Base-by-base conservation (phyloP, 768 basidiomycete species). In the Coprinellus micaceus region DNA sequence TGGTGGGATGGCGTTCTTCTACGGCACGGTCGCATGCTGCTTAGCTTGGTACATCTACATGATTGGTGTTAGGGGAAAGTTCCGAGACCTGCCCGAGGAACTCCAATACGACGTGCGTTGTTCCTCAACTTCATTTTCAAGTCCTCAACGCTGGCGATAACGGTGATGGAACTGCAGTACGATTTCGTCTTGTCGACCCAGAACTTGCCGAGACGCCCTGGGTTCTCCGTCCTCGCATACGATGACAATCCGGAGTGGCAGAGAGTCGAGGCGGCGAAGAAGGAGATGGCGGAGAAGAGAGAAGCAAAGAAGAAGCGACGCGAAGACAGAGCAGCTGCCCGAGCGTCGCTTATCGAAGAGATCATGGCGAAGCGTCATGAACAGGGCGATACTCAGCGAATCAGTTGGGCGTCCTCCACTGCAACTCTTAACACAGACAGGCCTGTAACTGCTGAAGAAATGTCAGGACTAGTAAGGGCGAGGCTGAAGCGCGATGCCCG, bases 321-420 rank as follows among this genome's bases (percentile, higher is more conserved):
- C 19, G 36, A 21, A 12, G 36, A 52, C 6, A 13, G 40, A 21
- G 22, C n/a, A 13, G 24, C n/a, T n/a, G n/a, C n/a, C 44, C 21
- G 21, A 24, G 44, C 9, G 10, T 11, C 39, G 26, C 12, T n/a
- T 13, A 41, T 17, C 26, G 13, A 10, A 21, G 40, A 59, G 45
- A 45, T 30, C 41, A 13, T 49, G 40, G 36, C 57, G 39, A 22
- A 25, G 37, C 51, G 30, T 44, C 36, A 55, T 21, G 9, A 33
- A 25, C 49, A 59, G 49, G 53, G 40, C 33, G 62, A 24, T 55
- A 62, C 51, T 60, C 64, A 67, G 46, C 63, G 67, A n/a, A 66
- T 69, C 7, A 69, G 67, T 43, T 69, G 68, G 67, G 69, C 70
- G 1, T 65, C 67, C 11, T 68, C 65, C 5, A 61, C 63, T 11